A percentile compares a stretch with the other conserved stretches of the same genome.
Conservation (phyloP, 176 grass and related monocot genomes). For the Puya raimondii region DNA sequence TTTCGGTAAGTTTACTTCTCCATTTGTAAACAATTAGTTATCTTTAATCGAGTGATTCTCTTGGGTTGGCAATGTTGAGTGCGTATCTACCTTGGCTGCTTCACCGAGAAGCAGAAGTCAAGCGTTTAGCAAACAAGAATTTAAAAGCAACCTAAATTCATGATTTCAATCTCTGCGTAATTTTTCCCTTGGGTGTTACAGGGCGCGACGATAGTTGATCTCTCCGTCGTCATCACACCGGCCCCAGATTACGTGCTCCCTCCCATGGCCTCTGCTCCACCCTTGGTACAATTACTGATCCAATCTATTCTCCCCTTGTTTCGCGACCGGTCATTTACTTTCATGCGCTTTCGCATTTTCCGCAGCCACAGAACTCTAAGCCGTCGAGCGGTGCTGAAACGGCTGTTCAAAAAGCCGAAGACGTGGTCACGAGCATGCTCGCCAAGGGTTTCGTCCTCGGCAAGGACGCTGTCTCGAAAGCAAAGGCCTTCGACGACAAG, state of each 20-base stretch:
- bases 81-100: no score
- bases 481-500: slow-evolving; percentile 68
- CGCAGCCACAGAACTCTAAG: slow-evolving; percentile 9
- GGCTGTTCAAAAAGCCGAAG: slow-evolving; percentile 77
- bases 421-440: slow-evolving; percentile 80
- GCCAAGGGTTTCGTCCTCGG: slow-evolving; percentile 82
- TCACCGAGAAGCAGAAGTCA: no score
- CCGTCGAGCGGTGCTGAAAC: slow-evolving; percentile 14
- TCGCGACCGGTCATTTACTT: no score
- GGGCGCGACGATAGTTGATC: slow-evolving; percentile 82
- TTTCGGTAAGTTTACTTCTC: slow-evolving; percentile 53
- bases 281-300: slow-evolving; percentile 23
- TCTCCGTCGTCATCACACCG: slow-evolving; percentile 68
- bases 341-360: neutral
- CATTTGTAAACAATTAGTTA: neutral
- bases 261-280: slow-evolving; percentile 38
- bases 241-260: slow-evolving; percentile 73
- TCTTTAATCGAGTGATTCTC: neutral
- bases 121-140: no score
- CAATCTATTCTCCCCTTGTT: no score
- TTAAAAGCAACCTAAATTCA: no score
- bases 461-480: slow-evolving; percentile 60
- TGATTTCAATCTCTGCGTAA: no score
- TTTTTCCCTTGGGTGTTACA: slow-evolving; percentile 11
- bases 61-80: no score